Percentiles rank a stretch among this genome's conserved stretches.
Evolutionary conservation across 345 rosid species (phyloP).

Genomic region (Passiflora organensis): DNA sequence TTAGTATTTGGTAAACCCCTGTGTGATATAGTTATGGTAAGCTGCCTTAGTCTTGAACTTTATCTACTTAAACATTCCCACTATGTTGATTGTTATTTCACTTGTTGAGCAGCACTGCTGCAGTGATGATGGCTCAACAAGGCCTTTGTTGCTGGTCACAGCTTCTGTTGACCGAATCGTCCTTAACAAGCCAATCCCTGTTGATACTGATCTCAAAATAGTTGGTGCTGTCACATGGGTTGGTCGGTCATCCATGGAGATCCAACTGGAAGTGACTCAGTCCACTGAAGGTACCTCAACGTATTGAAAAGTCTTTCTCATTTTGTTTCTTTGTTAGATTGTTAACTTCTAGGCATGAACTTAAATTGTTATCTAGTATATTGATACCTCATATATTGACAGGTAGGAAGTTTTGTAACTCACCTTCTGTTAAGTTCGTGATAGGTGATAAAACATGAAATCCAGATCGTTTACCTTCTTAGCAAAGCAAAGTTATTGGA

Average conservation of each 20-base stretch:
- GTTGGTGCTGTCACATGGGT: conserved; percentile 85
- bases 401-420: too few species aligned
- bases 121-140: conserved; percentile 47
- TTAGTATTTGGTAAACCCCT: too few species aligned
- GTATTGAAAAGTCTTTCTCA: neutral
- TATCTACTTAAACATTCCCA: neutral
- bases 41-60: neutral
- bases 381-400: too few species aligned
- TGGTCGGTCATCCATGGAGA: conserved; percentile 86
- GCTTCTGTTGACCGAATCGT: conserved; percentile 86
- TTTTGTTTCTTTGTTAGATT: neutral
- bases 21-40: neutral
- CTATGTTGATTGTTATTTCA: neutral
- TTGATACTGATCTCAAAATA: conserved; percentile 53
- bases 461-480: too few species aligned
- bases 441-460: too few species aligned
- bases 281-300: conserved; percentile 39
- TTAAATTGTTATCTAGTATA: too few species aligned
- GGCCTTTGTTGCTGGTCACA: conserved; percentile 68
- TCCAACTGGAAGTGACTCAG: conserved; percentile 72
- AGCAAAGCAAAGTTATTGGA: too few species aligned
- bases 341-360: neutral
- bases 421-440: too few species aligned
- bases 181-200: conserved; percentile 54
- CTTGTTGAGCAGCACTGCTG: conserved; percentile 53